A percentile compares a stretch with the other conserved stretches of the same genome.
Conservation (phyloP, 352 stramenopile genomes). For the Saprolegnia parasitica region DNA sequence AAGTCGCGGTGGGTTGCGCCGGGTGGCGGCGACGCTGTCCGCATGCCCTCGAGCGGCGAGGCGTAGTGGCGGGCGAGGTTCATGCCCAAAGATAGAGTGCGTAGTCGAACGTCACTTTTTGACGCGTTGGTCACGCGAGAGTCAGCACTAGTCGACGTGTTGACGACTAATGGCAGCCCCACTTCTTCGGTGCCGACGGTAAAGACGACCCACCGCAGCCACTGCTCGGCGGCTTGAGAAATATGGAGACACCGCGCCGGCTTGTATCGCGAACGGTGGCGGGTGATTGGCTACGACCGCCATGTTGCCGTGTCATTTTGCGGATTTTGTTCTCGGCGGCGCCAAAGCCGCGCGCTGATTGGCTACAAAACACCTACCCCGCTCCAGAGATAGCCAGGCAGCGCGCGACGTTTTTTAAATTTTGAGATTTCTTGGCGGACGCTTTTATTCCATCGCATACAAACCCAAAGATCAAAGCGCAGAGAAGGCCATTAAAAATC, state of each 20-base stretch:
- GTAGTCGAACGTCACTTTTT: neutral
- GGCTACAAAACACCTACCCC: neutral
- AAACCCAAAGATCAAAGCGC: neutral
- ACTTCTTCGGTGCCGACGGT: neutral
- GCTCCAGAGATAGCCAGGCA: neutral
- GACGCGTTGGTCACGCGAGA: neutral
- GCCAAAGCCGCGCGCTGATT: neutral
- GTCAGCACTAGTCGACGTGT: neutral
- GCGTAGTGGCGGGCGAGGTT: no score
- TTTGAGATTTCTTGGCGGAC: neutral
- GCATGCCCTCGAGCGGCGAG: neutral
- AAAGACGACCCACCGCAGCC: neutral
- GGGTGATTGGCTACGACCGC: neutral
- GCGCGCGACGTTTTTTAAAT: neutral
- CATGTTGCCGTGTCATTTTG: conserved; percentile 1
- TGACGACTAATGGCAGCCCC: neutral
- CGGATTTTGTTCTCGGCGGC: neutral
- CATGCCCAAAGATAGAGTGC: no score
- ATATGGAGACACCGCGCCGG: neutral
- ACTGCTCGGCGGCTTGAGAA: neutral
- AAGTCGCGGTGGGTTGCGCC: neutral
- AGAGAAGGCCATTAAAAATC: neutral
- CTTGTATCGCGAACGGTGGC: neutral
- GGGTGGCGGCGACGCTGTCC: conserved; percentile 8
- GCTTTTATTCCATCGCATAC: neutral